Evolutionary conservation across 352 stramenopile genomes (phyloP), one percentile per base, ranked within the genome.

Genomic region (Pythium sukuiense): DNA sequence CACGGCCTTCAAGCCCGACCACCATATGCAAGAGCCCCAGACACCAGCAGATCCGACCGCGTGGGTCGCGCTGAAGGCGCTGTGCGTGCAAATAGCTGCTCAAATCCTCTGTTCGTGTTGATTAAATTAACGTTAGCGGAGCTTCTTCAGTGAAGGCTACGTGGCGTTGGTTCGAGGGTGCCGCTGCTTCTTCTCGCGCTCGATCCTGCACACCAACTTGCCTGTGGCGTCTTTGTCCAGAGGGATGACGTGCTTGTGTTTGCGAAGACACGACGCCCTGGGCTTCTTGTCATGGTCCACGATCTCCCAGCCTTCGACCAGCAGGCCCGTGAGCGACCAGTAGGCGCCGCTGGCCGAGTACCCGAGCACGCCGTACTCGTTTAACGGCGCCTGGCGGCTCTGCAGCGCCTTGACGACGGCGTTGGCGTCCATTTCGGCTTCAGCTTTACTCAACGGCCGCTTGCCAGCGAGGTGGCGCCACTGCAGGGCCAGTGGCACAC

Each of bases 51-150:
- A 52, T 52, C 45, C 45, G 16, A 33, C 16, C 7, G 30, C 56
- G 2, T 63, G 58, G 58, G n/a, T 14, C 16, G 20, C 45, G 8
- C 20, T 63, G 9, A 49, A 37, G 11, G n/a, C 46, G 1, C n/a
- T 63, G 32, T 57, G 58, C 18, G 18, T 26, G 20, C 35, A 41
- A 30, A 37, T 61, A 13, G 24, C 14, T 18, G 11, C 5, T 1
- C 18, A 35, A 41, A 37, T 56, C 20, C 43, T 49, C 20, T 63
- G 55, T 27, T 41, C 37, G 14, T 61, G 55, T 24, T 61, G 39
- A 61, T 14, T 24, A 24, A 24, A 24, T 24, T 24, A 24, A 24
- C 20, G 20, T 24, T 24, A 24, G 20, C 20, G 20, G 20, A 24
- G 20, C 20, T 24, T 24, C 20, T 24, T 24, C 20, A 24, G 41